Percentiles rank a stretch among this genome's conserved stretches.
Evolutionary conservation across 257 asterid species (phyloP).

Genomic region (Solanum ahanhuiri): DNA sequence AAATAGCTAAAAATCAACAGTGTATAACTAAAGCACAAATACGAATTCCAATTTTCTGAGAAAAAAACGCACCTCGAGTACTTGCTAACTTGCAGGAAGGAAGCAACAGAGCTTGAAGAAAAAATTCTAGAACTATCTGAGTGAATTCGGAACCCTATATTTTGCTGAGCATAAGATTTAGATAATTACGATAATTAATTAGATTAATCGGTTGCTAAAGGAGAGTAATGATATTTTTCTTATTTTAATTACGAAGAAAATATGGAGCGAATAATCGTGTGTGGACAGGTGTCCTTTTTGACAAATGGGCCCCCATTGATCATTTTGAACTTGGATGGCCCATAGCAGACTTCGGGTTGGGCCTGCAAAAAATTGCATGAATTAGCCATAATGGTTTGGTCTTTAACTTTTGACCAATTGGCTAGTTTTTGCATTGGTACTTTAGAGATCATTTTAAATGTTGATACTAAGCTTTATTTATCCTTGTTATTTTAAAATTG

Average conservation of each 20-base stretch:
- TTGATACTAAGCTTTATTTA: neutral
- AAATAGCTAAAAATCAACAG: neutral
- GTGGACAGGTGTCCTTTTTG: neutral
- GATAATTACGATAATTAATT: neutral
- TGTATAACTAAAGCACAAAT: neutral
- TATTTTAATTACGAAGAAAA: neutral
- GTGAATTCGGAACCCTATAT: neutral
- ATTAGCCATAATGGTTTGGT: neutral
- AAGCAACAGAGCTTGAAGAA: neutral
- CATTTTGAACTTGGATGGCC: neutral
- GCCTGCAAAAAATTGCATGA: neutral
- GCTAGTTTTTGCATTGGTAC: neutral
- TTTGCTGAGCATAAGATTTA: neutral
- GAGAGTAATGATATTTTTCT: neutral
- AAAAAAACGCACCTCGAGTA: neutral
- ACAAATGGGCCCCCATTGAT: neutral
- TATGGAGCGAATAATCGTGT: neutral
- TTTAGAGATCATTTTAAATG: neutral
- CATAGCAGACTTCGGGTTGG: neutral
- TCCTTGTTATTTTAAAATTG: neutral
- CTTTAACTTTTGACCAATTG: neutral
- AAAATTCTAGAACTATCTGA: neutral
- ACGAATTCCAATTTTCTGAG: neutral
- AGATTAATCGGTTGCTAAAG: neutral
- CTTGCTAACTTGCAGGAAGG: neutral